Conservation (phyloP, 345 rosid genomes). For the Citrus glauca region DNA sequence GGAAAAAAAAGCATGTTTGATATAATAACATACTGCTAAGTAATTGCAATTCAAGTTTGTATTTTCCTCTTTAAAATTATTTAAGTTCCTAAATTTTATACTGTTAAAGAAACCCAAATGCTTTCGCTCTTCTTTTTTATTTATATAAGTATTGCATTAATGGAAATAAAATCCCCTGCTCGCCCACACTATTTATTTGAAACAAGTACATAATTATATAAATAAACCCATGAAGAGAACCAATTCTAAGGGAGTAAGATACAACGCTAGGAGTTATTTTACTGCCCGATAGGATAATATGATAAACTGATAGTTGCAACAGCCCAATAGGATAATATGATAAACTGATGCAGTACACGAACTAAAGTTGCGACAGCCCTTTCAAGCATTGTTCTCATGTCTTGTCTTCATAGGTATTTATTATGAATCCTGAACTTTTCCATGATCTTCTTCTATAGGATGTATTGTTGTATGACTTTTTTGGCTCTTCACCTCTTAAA, state of each 20-base stretch:
- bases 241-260: not conserved
- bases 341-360: too few species aligned
- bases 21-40: not conserved
- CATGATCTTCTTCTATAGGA: conserved; percentile 24
- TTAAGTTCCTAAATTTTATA: not conserved
- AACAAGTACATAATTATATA: not conserved
- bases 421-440: not conserved
- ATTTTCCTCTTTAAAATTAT: not conserved
- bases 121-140: not conserved
- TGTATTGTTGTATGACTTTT: conserved; percentile 49
- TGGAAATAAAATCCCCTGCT: not conserved
- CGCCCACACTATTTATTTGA: not conserved
- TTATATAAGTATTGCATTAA: too few species aligned
- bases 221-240: not conserved
- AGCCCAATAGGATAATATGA: not conserved
- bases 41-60: not conserved
- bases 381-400: not conserved
- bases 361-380: not conserved
- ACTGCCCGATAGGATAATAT: not conserved
- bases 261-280: not conserved
- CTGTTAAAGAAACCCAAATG: not conserved
- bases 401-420: not conserved
- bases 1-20: not conserved
- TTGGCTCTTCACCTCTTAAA: conserved; percentile 41
- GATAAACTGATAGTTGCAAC: not conserved